Conservation (phyloP, 2,329 filamentous ascomycete genomes). For the Ceratocystis diversiconidia region DNA sequence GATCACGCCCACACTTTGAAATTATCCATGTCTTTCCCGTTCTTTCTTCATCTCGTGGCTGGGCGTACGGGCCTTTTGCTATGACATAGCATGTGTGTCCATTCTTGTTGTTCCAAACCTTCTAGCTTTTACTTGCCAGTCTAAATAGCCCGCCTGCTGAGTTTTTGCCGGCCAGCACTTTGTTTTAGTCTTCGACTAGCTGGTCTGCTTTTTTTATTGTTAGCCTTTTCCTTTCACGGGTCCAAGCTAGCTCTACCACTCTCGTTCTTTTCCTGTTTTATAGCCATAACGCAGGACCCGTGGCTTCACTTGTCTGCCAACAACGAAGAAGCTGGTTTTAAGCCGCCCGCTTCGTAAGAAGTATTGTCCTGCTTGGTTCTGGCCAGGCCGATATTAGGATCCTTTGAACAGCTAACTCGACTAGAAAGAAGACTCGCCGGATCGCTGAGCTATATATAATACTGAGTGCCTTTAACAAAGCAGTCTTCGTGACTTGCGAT, state of each 20-base stretch:
- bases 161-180: background rate
- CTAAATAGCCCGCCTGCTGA: background rate
- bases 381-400: too few relatives aligned
- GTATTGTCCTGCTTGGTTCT: too few relatives aligned
- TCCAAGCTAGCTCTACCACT: background rate
- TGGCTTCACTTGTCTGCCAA: background rate
- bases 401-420: too few relatives aligned
- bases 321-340: too few relatives aligned
- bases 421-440: too few relatives aligned
- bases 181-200: background rate
- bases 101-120: background rate
- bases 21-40: background rate
- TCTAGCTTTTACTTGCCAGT: background rate
- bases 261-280: background rate
- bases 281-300: too few relatives aligned
- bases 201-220: background rate
- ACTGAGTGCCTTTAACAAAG: too few relatives aligned
- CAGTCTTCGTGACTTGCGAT: too few relatives aligned
- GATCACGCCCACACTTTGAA: background rate
- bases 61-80: background rate
- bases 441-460: too few relatives aligned
- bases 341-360: too few relatives aligned
- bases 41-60: background rate
- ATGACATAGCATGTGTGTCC: background rate
- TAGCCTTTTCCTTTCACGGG: background rate